Percentiles rank a stretch among this genome's conserved stretches.
phyloP scores from a whole-genome alignment of 768 basidiomycete species.

The Tulasnella sp. region DNA sequence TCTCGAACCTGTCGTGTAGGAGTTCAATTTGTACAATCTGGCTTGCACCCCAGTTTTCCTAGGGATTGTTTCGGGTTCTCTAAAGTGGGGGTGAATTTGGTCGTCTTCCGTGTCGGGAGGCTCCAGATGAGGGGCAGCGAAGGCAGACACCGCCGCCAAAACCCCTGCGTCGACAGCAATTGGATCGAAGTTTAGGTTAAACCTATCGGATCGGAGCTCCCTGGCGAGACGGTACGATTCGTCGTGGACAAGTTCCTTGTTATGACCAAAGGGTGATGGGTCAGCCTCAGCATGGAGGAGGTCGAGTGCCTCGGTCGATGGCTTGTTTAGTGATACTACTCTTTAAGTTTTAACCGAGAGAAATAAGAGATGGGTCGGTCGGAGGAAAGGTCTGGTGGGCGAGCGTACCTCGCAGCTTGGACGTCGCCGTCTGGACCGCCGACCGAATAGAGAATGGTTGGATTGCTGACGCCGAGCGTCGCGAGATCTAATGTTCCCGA shows the following conservation, averaged over 20 bases:
- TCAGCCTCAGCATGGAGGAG: background rate
- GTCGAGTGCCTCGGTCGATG: background rate
- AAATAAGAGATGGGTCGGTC: background rate
- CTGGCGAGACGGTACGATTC: background rate
- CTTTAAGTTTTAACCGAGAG: background rate
- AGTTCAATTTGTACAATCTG: constrained; percentile 32
- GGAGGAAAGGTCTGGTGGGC: background rate
- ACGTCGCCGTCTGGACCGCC: background rate
- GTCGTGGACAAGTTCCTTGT: background rate
- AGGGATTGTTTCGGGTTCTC: background rate
- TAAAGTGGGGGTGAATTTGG: background rate
- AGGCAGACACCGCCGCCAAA: background rate
- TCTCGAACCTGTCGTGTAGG: too few species aligned
- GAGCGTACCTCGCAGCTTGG: background rate
- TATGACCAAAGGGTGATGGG: background rate
- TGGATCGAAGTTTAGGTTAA: background rate
- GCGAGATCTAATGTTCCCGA: background rate
- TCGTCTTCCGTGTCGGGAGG: background rate
- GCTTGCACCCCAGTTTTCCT: background rate
- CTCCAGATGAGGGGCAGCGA: background rate
- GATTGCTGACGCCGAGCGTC: background rate
- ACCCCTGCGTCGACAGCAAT: background rate
- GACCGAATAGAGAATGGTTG: background rate
- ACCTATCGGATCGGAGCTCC: background rate
- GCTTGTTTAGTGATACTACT: background rate